Percentiles rank a stretch among this genome's conserved stretches.
These are phyloP conservation scores for Coemansia sp. DNA, from an alignment of 192 early-diverging fungal species.

Conservation along the genomic window DNA sequence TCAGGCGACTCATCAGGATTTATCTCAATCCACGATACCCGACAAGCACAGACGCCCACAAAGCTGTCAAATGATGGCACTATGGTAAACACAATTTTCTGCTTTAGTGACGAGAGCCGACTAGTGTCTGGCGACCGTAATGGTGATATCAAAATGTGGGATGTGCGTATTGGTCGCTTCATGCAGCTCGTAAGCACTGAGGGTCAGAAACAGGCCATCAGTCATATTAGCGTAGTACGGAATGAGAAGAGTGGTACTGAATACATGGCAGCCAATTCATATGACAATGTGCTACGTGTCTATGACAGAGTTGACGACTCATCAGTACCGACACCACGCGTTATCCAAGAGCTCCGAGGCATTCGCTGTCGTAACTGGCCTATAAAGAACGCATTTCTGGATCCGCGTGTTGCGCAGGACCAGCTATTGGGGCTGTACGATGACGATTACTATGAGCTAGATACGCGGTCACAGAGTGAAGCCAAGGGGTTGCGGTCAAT, in stretches of 20 bases:
- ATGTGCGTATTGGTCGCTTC: slow-evolving; percentile 69
- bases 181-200: slow-evolving; percentile 45
- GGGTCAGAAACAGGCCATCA: slow-evolving; percentile 36
- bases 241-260: slow-evolving; percentile 59
- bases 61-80: slow-evolving; percentile 43
- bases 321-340: slow-evolving; percentile 64
- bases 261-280: slow-evolving; percentile 88
- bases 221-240: slow-evolving; percentile 47
- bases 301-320: slow-evolving; percentile 87
- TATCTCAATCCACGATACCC: slow-evolving; percentile 44
- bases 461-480: slow-evolving; percentile 50
- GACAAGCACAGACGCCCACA: slow-evolving; percentile 20
- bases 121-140: slow-evolving; percentile 51
- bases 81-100: slow-evolving; percentile 53
- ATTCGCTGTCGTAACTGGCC: slow-evolving; percentile 96
- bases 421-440: slow-evolving; percentile 50
- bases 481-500: slow-evolving; percentile 43
- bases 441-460: slow-evolving; percentile 53
- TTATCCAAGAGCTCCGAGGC: slow-evolving; percentile 83
- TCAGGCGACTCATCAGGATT: slow-evolving; percentile 84
- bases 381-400: slow-evolving; percentile 83
- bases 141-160: slow-evolving; percentile 85
- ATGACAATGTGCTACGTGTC: slow-evolving; percentile 92
- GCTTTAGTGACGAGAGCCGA: slow-evolving; percentile 52
- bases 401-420: slow-evolving; percentile 40